Evolutionary conservation across 2,329 filamentous ascomycete genomes (phyloP).

Genomic region (Pleoardoris graminearum): DNA sequence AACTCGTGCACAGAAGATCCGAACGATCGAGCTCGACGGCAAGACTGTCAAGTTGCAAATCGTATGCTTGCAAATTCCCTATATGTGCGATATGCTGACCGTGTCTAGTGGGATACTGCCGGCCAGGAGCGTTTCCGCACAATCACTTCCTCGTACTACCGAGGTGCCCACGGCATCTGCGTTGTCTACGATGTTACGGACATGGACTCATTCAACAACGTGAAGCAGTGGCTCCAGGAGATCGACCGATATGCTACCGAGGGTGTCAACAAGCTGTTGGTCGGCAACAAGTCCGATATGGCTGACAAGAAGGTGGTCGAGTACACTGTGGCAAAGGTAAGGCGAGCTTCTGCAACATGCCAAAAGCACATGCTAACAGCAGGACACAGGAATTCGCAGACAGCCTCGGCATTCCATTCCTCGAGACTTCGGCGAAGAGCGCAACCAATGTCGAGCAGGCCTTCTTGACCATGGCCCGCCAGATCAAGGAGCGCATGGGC

Average conservation of each 20-base stretch:
- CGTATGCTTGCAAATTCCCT: slow-evolving; percentile 44
- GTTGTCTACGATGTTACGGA: slow-evolving; percentile 99
- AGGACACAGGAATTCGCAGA: slow-evolving; percentile 87
- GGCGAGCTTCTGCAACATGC: slow-evolving; percentile 26
- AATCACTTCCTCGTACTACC: slow-evolving; percentile 99
- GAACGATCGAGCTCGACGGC: slow-evolving; percentile 98
- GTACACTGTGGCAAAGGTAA: slow-evolving; percentile 98
- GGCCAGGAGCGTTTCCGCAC: slow-evolving; percentile 99
- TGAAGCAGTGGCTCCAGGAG: slow-evolving; percentile 99
- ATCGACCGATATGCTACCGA: slow-evolving; percentile 99
- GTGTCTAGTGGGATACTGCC: slow-evolving; percentile 89
- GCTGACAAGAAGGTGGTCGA: slow-evolving; percentile 99
- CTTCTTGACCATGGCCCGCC: slow-evolving; percentile 99
- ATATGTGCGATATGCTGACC: slow-evolving; percentile 25
- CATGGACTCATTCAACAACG: slow-evolving; percentile 99
- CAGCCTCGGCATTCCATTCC: slow-evolving; percentile 97
- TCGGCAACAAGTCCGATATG: slow-evolving; percentile 99
- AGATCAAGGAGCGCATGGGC: slow-evolving; percentile 99
- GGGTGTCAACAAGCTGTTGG: slow-evolving; percentile 98
- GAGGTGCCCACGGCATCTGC: slow-evolving; percentile 97
- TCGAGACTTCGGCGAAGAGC: slow-evolving; percentile 99
- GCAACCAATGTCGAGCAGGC: slow-evolving; percentile 99
- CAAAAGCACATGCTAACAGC: slow-evolving; percentile 19
- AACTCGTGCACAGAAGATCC: slow-evolving; percentile 78
- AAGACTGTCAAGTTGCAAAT: slow-evolving; percentile 99